These are phyloP conservation scores for Alternaria postmessia DNA, from an alignment of 2,329 filamentous ascomycete species.

Conservation along the genomic window DNA sequence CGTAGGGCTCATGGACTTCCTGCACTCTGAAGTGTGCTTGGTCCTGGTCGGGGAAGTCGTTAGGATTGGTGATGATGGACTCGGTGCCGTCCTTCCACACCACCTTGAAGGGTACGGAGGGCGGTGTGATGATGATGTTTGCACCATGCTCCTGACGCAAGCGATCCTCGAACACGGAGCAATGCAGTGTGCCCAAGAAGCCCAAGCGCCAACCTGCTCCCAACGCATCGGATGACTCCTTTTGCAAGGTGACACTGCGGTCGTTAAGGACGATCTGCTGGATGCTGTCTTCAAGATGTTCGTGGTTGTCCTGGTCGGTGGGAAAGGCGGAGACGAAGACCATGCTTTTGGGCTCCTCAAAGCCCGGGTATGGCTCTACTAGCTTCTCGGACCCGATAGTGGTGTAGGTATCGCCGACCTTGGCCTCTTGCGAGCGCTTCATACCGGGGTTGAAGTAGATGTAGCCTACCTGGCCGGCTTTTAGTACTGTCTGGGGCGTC, in stretches of 20 bases:
- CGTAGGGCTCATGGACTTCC: constrained; percentile 76
- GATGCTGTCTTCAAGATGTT: constrained; percentile 90
- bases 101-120: constrained; percentile 90
- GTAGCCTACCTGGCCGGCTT: constrained; percentile 95
- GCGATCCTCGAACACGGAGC: constrained; percentile 98
- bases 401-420: constrained; percentile 95
- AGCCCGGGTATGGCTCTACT: constrained; percentile 86
- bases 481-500: constrained; percentile 78
- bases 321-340: constrained; percentile 98
- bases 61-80: constrained; percentile 82
- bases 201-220: constrained; percentile 94
- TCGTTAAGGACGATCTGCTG: constrained; percentile 94
- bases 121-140: constrained; percentile 95
- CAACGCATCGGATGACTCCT: constrained; percentile 92
- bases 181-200: constrained; percentile 95
- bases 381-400: constrained; percentile 76
- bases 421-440: constrained; percentile 95
- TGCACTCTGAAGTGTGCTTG: constrained; percentile 61
- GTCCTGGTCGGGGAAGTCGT: constrained; percentile 83
- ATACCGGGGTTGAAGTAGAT: constrained; percentile 98
- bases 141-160: constrained; percentile 92
- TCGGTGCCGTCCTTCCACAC: constrained; percentile 80
- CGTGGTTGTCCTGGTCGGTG: constrained; percentile 87
- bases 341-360: constrained; percentile 98
- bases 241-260: constrained; percentile 89